These are phyloP conservation scores for Boechera stricta DNA, from an alignment of 345 rosid species.

Conservation along the genomic window DNA sequence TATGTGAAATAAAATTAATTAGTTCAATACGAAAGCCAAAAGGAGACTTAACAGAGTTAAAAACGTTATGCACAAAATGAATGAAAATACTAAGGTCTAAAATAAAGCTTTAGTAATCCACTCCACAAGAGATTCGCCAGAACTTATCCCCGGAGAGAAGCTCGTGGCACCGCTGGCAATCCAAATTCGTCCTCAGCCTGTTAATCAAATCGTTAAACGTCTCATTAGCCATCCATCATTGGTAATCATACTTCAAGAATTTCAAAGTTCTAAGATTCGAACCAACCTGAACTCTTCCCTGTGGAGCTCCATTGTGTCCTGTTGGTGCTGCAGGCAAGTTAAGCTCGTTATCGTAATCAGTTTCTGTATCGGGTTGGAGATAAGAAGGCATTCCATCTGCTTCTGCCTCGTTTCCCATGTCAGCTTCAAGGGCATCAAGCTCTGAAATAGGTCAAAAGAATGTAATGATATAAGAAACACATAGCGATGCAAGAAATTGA, in stretches of 20 bases:
- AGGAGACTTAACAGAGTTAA: neutral
- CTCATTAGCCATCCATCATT: conserved; percentile 11
- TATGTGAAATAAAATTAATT: neutral
- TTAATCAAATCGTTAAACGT: conserved; percentile 33
- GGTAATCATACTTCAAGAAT: neutral
- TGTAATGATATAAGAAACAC: neutral
- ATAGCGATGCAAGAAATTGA: neutral
- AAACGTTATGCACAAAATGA: conserved; percentile 34
- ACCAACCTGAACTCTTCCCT: conserved; percentile 72
- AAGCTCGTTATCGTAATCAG: conserved; percentile 71
- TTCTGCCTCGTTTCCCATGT: conserved; percentile 92
- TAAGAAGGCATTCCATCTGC: conserved; percentile 85
- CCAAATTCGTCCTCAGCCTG: conserved; percentile 93
- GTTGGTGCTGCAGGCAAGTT: conserved; percentile 82
- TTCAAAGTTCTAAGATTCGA: neutral
- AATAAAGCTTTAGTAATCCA: conserved; percentile 20
- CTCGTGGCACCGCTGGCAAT: conserved; percentile 84
- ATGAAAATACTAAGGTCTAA: conserved; percentile 20
- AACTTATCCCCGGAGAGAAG: conserved; percentile 73
- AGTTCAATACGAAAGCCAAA: neutral
- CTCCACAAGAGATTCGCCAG: conserved; percentile 5
- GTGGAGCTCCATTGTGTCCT: conserved; percentile 59
- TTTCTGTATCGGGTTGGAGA: conserved; percentile 88
- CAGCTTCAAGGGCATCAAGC: conserved; percentile 95
- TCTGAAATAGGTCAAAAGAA: conserved; percentile 51